Base-by-base conservation (phyloP, 192 early-diverging fungal genomes). In the Entomortierella lignicola region DNA sequence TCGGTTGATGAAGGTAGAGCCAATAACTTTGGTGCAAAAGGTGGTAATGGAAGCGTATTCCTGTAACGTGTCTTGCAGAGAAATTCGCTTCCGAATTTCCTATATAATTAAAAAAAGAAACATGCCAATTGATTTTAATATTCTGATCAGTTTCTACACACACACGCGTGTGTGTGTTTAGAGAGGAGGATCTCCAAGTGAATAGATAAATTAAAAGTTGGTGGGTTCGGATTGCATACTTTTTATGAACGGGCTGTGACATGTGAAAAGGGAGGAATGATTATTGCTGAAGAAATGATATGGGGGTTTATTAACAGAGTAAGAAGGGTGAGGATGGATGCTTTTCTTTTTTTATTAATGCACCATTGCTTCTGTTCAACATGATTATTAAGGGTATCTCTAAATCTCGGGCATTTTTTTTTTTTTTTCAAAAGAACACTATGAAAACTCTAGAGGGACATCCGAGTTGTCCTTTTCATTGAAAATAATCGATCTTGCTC, bases 11-110 rank as follows among this genome's bases (percentile, higher is more conserved):
- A 79, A 4, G 84, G 84, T 26, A 84, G 62, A 4, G 69, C 58
- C 12, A 87, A 51, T 17, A 87, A 60, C 54, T 87, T 87, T 26
- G 86, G 82, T 61, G 81, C 72, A 52, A 85, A 87, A 0, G 86
- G 86, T 21, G 85, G 57, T 2, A 80, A 47, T 29, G 86, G 86
- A 12, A 87, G 68, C 23, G 65, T 74, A 50, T 87, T 87, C 54
- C 86, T 79, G 67, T 87, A 85, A 8, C 86, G 82, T 27, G 85
- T 83, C 39, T 82, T 83, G 71, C 84, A 87, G 21, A 84, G 64
- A 56, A 84, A 84, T 48, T 84, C 83, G 57, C 64, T 71, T 65
- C 83, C 83, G 52, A 81, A 74, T 72, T 84, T 84, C 69, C 83
- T 84, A 42, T n/a, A 31, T 26, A n/a, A 54, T 18, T 21, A 29